Base-by-base conservation (phyloP, 139 green algal species). In the Tetraselmis striata region DNA sequence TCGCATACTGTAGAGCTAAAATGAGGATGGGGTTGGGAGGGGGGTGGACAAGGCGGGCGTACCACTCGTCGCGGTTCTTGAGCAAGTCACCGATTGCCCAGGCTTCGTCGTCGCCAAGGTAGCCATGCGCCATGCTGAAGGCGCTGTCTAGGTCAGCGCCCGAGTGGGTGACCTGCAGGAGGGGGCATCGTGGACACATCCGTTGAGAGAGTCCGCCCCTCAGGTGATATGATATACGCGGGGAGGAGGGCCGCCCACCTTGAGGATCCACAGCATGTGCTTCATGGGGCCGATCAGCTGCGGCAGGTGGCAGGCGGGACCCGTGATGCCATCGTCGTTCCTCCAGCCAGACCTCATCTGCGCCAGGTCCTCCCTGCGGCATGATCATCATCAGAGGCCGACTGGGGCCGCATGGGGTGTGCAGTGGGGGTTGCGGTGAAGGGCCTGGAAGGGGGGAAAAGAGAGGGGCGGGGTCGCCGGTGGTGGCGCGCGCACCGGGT, bases 211-310 rank as follows among this genome's bases (percentile, higher is more conserved):
- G n/a, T n/a, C n/a, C n/a, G n/a, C n/a, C n/a, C n/a, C n/a, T n/a
- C n/a, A n/a, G n/a, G n/a, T n/a, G n/a, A n/a, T n/a, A n/a, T n/a
- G n/a, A n/a, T n/a, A n/a, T n/a, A n/a, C n/a, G 45, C 11, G 45
- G 45, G 45, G 45, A 18, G 45, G 45, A 18, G 45, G 45, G 45
- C 11, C 5, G 45, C 11, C 5, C 18, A 67, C 45, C 89, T 98
- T 98, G 26, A 98, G 89, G 22, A 96, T 92, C 93, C 93, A 98
- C 67, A 96, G 88, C 85, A 95, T 97, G 88, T 95, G 89, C 91
- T 96, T 75, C 45, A 97, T 91, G 77, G 92, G 59, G 67, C 81
- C 87, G 59, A 97, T 97, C 59, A 98, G 88, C 83, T 98, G 92
- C 18, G 95, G 95, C 82, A 98, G 89, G 89, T 98, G 93, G 26